Evolutionary conservation across 805 yeast species (phyloP).

Genomic region (Kodamaea jinghongensis): DNA sequence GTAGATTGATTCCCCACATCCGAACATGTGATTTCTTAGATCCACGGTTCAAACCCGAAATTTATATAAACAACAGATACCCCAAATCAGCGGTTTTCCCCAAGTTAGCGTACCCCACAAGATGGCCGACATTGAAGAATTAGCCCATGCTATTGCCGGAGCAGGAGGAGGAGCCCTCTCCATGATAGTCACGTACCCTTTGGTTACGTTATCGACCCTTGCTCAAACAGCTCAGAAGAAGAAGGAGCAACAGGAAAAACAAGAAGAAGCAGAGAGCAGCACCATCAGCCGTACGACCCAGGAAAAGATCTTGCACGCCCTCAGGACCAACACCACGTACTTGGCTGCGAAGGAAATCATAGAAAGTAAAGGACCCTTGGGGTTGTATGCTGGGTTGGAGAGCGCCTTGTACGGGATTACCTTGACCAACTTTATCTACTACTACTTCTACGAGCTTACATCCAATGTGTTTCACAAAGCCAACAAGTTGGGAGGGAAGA

Average conservation of each 20-base stretch:
- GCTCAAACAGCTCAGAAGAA: constrained; percentile 66
- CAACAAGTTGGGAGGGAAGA: constrained; percentile 22
- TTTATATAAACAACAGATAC: constrained; percentile 5
- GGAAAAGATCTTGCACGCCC: constrained; percentile 16
- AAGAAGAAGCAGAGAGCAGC: constrained; percentile 12
- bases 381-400: constrained; percentile 82
- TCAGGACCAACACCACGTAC: constrained; percentile 17
- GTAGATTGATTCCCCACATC: constrained; percentile 2
- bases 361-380: constrained; percentile 58
- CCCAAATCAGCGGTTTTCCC: too few relatives aligned
- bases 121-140: constrained; percentile 42
- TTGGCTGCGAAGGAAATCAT: constrained; percentile 42
- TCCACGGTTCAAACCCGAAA: constrained; percentile 12
- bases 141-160: constrained; percentile 92
- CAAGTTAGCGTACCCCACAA: not conserved
- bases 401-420: constrained; percentile 85
- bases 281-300: constrained; percentile 14
- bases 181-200: constrained; percentile 84
- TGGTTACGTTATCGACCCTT: constrained; percentile 80
- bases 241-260: constrained; percentile 19
- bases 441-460: constrained; percentile 83
- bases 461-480: constrained; percentile 43
- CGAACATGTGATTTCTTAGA: constrained; percentile 7
- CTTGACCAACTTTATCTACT: constrained; percentile 82
- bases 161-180: constrained; percentile 91